Evolutionary conservation across 768 basidiomycete genomes (phyloP), one percentile per base, ranked within the genome.

Genomic region (Phaeotremella skinneri): DNA sequence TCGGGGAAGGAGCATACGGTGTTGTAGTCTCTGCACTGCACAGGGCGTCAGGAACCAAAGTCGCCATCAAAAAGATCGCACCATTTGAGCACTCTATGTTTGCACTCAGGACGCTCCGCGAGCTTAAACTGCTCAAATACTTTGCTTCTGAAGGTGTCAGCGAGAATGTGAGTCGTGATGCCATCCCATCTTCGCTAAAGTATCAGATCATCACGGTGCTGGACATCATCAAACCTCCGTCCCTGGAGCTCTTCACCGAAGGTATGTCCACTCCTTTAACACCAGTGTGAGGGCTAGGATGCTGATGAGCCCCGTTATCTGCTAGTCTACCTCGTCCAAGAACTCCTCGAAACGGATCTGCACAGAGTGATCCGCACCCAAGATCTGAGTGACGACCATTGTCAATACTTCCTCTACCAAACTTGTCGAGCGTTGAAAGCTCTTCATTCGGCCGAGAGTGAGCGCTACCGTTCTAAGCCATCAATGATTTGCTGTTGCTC

Each of bases 81-180:
- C 91, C 91, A 4, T 96, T 94, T 67, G 92, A 94, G 75, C 91
- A 93, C 73, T 87, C 91, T 58, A 91, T 94, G 89, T 93, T 92
- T 79, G 90, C 89, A 73, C 81, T 92, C 53, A 63, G 74, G 50
- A 94, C 91, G n/a, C 80, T 96, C 52, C 83, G 92, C 60, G 93
- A 96, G 79, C 82, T 96, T 75, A 94, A 96, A 79, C 81, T 96
- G 52, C 69, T 81, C 70, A 77, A 76, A 88, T 91, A 69, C 43
- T 68, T 73, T 58, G 68, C 68, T 21, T 43, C 55, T 32, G 68
- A 70, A 39, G 68, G 66, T 7, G 67, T 70, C 20, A 67, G 67
- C 55, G 70, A 69, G 61, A 69, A 67, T 49, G 75, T 72, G 50
- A 77, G 66, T 49, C 62, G 50, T 54, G 60, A 63, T 2, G 58